Conservation (phyloP, 768 basidiomycete genomes). For the Pleurotus giganteus region DNA sequence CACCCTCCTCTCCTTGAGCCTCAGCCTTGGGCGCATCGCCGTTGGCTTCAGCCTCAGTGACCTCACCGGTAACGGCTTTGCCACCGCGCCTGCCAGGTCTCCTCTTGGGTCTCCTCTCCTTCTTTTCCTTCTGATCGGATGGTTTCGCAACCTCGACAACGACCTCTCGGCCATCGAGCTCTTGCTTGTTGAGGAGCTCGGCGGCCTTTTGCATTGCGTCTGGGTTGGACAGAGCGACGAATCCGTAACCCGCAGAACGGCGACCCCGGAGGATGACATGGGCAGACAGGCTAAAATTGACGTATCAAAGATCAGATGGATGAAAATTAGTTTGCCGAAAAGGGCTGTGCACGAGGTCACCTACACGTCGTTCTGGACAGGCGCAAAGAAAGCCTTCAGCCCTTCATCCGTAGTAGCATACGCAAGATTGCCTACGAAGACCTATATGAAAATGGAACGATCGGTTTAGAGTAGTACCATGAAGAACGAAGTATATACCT, state of each 20-base stretch:
- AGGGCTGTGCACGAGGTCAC: constrained; percentile 42
- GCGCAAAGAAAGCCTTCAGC: constrained; percentile 92
- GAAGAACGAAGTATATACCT: constrained; percentile 44
- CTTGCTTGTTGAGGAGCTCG: constrained; percentile 80
- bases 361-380: constrained; percentile 85
- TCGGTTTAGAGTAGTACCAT: constrained; percentile 5
- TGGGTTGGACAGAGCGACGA: constrained; percentile 77
- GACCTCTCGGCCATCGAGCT: constrained; percentile 86
- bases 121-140: constrained; percentile 82
- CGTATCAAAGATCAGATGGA: constrained; percentile 12
- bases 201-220: constrained; percentile 88
- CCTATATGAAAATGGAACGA: constrained; percentile 41
- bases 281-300: constrained; percentile 60
- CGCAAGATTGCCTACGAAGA: constrained; percentile 95
- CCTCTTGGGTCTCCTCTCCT: constrained; percentile 76
- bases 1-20: constrained; percentile 48
- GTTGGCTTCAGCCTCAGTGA: constrained; percentile 86
- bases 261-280: constrained; percentile 84
- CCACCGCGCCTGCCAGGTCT: constrained; percentile 81
- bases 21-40: constrained; percentile 68
- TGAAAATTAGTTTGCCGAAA: constrained; percentile 21
- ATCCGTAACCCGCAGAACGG: constrained; percentile 90
- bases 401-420: constrained; percentile 92
- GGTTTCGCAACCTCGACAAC: constrained; percentile 95
- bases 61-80: constrained; percentile 86